phyloP scores from a whole-genome alignment of 78 protist genomes.

The Dictyostelium firmibasis region DNA sequence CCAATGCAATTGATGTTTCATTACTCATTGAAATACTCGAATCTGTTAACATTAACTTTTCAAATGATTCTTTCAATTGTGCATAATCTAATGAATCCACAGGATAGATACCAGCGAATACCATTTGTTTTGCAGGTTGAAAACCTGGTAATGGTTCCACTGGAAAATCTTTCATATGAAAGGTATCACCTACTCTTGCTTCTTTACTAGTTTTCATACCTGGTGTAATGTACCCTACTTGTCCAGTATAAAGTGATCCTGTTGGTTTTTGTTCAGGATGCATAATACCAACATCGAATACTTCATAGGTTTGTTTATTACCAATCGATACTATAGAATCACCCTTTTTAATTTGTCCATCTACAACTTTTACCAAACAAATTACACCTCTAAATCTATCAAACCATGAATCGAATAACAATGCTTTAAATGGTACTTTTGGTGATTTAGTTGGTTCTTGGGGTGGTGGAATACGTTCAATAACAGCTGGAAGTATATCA shows the following conservation, averaged over 20 bases:
- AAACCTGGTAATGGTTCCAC: constrained; percentile 88
- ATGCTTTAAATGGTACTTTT: constrained; percentile 71
- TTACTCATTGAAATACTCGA: constrained; percentile 69
- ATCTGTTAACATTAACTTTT: constrained; percentile 86
- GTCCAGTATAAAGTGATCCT: constrained; percentile 84
- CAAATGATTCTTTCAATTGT: constrained; percentile 66
- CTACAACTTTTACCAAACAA: constrained; percentile 78
- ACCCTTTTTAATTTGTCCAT: constrained; percentile 81
- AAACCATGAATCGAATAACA: constrained; percentile 92
- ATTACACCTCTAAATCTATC: constrained; percentile 92
- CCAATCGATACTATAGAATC: constrained; percentile 7
- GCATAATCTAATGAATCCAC: constrained; percentile 47
- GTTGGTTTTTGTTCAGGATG: constrained; percentile 86
- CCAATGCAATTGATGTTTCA: constrained; percentile 85
- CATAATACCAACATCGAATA: constrained; percentile 88
- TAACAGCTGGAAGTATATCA: constrained; percentile 75
- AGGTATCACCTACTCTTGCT: constrained; percentile 95
- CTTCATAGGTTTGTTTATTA: constrained; percentile 72
- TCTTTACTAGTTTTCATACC: constrained; percentile 83
- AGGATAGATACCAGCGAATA: constrained; percentile 88
- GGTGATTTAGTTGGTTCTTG: neutral
- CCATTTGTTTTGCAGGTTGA: constrained; percentile 86
- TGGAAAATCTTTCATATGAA: constrained; percentile 43
- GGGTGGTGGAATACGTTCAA: constrained; percentile 90
- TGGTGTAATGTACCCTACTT: constrained; percentile 91